Evolutionary conservation across 805 yeast species (phyloP), one percentile per base, ranked within the genome.

Genomic region (Ogataea pini): DNA sequence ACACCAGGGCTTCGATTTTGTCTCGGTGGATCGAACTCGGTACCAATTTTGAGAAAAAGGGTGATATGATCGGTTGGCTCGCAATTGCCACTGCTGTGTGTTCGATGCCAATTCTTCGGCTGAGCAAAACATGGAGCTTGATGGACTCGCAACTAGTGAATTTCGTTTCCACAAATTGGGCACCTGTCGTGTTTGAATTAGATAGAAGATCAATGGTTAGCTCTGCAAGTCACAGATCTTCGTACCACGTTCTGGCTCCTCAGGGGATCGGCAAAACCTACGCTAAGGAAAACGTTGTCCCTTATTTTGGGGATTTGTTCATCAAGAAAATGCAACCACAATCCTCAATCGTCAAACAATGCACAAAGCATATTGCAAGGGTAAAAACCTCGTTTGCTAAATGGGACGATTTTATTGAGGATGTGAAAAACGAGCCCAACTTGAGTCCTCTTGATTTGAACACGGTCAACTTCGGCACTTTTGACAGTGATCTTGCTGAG

Each of bases 31-130:
- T 91, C 36, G 82, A 82, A 51, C 72, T 92, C 37, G 98, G 97
- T 3, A 80, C 85, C 53, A 70, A 73, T 22, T 78, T 92, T 52
- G 94, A 89, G 59, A 79, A 79, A 50, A 71, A 79, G 25, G 98
- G 98, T 42, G 96, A 92, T 63, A 89, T 89, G 91, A 91, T 90
- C 0, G 84, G 94, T 25, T 92, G 97, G 97, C 71, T 89, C 19
- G 96, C 96, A 0, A 82, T 92, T 56, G 89, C 96, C 1, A 83
- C 94, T 0, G 76, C 86, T 1, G 75, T 91, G 1, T 85, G 96
- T 59, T 86, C 96, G 0, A 80, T 85, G 46, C 96, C 97, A 0
- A 74, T 92, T 1, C 70, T 92, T 48, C 77, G 98, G 55, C 71
- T 92, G 39, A 70, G 78, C 22, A 76, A 78, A 46, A 77, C 91